Conservation (phyloP, 2,329 filamentous ascomycete species). For the Aspergillus novoparasiticus region DNA sequence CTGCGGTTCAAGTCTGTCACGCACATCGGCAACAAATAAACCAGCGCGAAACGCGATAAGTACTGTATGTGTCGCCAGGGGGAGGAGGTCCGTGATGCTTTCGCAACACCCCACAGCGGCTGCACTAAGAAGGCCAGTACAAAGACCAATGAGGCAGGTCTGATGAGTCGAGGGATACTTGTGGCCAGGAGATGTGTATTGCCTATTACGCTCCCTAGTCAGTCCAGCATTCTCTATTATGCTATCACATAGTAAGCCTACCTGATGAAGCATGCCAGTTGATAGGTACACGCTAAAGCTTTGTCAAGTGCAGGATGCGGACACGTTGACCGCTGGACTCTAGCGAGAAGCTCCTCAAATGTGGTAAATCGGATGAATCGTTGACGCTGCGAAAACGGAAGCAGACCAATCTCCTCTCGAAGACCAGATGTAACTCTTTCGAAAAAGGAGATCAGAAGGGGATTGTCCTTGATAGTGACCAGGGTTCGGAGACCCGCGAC, state of each 20-base stretch:
- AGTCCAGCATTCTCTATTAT: neutral
- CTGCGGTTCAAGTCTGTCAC: conserved; percentile 2
- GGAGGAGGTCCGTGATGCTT: conserved; percentile 8
- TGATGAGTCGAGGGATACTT: neutral
- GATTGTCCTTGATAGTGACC: conserved; percentile 7
- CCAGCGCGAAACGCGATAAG: conserved; percentile 1
- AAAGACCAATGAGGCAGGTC: conserved; percentile 8
- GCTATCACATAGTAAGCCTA: neutral
- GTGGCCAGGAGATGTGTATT: neutral
- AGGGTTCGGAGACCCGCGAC: neutral
- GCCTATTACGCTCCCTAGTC: neutral
- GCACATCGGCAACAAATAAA: neutral
- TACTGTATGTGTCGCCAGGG: conserved; percentile 7
- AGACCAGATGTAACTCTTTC: conserved; percentile 6
- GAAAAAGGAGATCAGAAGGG: conserved; percentile 7
- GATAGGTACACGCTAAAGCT: neutral
- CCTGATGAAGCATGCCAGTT: conserved; percentile 13
- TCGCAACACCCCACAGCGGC: conserved; percentile 3
- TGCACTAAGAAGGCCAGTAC: conserved; percentile 9
- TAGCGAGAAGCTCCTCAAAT: conserved; percentile 6
- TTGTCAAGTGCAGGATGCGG: neutral
- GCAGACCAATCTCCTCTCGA: conserved; percentile 6
- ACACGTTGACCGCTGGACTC: neutral
- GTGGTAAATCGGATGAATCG: conserved; percentile 11
- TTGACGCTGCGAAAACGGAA: conserved; percentile 7